A percentile compares a stretch with the other conserved stretches of the same genome.
These are phyloP conservation scores for Flueggea neowawraea DNA, from an alignment of 441 rosid genomes.

Conservation along the genomic window DNA sequence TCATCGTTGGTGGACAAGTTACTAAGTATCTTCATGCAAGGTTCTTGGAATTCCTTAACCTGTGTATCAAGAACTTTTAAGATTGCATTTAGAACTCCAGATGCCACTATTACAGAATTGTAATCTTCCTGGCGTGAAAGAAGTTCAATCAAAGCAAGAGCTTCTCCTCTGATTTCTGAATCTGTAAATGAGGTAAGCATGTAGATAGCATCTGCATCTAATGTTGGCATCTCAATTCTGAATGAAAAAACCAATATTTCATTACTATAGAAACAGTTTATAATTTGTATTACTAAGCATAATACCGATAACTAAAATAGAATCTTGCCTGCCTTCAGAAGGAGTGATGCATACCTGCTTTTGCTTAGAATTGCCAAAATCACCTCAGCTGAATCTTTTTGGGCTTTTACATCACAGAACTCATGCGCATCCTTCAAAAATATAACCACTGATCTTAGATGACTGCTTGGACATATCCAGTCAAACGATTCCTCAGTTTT, in stretches of 20 bases:
- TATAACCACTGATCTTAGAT: slow-evolving; percentile 20
- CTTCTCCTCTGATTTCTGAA: slow-evolving; percentile 20
- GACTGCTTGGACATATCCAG: slow-evolving; percentile 12
- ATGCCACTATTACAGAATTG: slow-evolving; percentile 17
- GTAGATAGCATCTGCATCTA: slow-evolving; percentile 25
- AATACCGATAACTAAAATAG: too few species aligned
- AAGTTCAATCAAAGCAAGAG: slow-evolving; percentile 26
- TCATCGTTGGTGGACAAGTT: slow-evolving; percentile 25
- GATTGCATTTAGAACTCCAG: slow-evolving; percentile 29
- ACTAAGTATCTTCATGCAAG: slow-evolving; percentile 28
- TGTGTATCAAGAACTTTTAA: slow-evolving; percentile 24
- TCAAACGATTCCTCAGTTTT: slow-evolving; percentile 6
- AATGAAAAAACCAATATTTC: slow-evolving; percentile 5
- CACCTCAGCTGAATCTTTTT: slow-evolving; percentile 33
- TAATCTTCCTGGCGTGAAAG: slow-evolving; percentile 21
- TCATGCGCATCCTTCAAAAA: slow-evolving; percentile 33
- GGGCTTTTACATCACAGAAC: slow-evolving; percentile 25
- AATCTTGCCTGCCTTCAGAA: too few species aligned
- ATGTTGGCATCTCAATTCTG: slow-evolving; percentile 22
- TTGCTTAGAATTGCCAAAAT: slow-evolving; percentile 27
- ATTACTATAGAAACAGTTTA: background rate
- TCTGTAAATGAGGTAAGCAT: slow-evolving; percentile 24
- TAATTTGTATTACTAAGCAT: background rate
- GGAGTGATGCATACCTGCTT: slow-evolving; percentile 18
- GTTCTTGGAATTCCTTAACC: slow-evolving; percentile 8